These are phyloP conservation scores for Chaetomium sp. DNA, from an alignment of 2,329 filamentous ascomycete genomes.

Conservation along the genomic window DNA sequence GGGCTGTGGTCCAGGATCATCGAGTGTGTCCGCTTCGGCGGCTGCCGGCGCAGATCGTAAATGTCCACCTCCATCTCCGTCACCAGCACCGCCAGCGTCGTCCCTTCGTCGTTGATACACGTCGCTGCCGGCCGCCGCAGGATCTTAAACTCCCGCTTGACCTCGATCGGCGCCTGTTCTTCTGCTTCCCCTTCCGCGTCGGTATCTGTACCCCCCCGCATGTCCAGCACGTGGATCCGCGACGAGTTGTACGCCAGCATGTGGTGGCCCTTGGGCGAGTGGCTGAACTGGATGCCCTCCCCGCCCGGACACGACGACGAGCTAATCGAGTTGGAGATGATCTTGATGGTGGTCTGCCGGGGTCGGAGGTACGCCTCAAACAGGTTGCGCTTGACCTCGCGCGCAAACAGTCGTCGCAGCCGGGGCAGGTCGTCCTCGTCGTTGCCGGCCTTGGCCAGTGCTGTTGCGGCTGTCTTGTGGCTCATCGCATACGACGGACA, in stretches of 20 bases:
- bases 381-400: slow-evolving; percentile 67
- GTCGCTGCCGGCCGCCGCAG: slow-evolving; percentile 67
- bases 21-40: slow-evolving; percentile 65
- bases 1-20: slow-evolving; percentile 74
- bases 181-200: no score
- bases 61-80: slow-evolving; percentile 79
- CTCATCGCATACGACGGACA: slow-evolving; percentile 54
- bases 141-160: slow-evolving; percentile 74
- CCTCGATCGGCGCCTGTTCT: slow-evolving; percentile 39
- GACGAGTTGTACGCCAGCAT: slow-evolving; percentile 80
- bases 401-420: slow-evolving; percentile 60
- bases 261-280: slow-evolving; percentile 68
- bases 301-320: slow-evolving; percentile 77
- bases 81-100: slow-evolving; percentile 70
- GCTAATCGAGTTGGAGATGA: slow-evolving; percentile 78
- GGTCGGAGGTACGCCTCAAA: slow-evolving; percentile 72
- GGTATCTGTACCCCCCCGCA: slow-evolving; percentile 32
- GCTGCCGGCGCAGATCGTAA: slow-evolving; percentile 62
- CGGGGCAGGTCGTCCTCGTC: slow-evolving; percentile 46
- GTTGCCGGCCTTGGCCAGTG: slow-evolving; percentile 29
- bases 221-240: slow-evolving; percentile 71
- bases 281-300: slow-evolving; percentile 78
- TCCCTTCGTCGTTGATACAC: slow-evolving; percentile 73
- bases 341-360: slow-evolving; percentile 62
- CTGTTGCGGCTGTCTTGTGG: slow-evolving; percentile 28